Evolutionary conservation across 495 filamentous ascomycete genomes (phyloP), one percentile per base, ranked within the genome.

Genomic region (Talaromyces liani): DNA sequence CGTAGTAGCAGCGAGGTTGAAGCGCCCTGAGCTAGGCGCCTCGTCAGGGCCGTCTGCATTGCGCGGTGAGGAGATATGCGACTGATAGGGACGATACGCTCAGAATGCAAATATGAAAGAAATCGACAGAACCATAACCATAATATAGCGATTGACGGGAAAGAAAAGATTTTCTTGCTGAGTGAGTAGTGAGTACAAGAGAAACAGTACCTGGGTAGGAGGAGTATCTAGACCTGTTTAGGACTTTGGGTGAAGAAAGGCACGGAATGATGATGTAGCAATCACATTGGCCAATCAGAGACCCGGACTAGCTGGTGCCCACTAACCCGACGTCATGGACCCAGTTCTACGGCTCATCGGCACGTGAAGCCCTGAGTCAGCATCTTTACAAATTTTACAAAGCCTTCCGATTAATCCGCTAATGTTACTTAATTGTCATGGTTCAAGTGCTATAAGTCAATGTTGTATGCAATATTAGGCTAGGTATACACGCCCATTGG

Each of bases 1-100:
- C 41, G 60, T 12, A 29, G 27, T 34, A 36, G 36, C 7, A 49
- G 33, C 16, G 60, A 62, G n/a, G 60, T 16, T 20, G 45, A 24
- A 33, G 45, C 39, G 9, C 60, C 27, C 14, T n/a, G 53, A 18
- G 60, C 45, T 10, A 62, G 45, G 20, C 45, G 60, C 29, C 60
- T 62, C 39, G 45, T 33, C 36, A 60, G 25, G 24, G 58, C 58
- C 20, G 58, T 60, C 60, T 62, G 60, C 60, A 62, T 62, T 18
- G 39, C 27, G 45, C n/a, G 60, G 24, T 31, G 12, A 53, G 10
- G 10, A 29, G 53, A 56, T 4, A 53, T 62, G 41, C 27, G 36
- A 60, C n/a, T 34, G 25, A 56, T 20, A 20, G 18, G 49, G 18
- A 22, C 49, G 49, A 29, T 12, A 62, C 25, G 45, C 41, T 53